These are phyloP conservation scores for Peziza echinospora DNA, from an alignment of 495 filamentous ascomycete genomes.

Conservation along the genomic window DNA sequence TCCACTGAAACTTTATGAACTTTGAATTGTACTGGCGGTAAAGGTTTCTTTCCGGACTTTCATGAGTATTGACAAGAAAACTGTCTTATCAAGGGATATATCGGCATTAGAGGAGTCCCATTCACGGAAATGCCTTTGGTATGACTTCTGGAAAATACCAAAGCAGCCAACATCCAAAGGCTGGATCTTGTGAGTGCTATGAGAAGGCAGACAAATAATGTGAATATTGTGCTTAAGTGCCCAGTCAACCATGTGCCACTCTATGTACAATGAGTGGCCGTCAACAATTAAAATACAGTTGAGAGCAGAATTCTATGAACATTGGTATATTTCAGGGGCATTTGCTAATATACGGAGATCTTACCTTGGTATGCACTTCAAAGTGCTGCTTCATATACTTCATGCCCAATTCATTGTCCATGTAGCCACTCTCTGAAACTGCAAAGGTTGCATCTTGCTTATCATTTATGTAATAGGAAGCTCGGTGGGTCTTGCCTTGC, in stretches of 20 bases:
- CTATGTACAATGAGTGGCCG: constrained; percentile 15
- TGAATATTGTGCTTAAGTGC: constrained; percentile 13
- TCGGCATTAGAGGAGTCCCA: not conserved
- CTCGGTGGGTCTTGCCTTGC: not conserved
- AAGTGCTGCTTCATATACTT: constrained; percentile 13
- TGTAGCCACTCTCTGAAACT: constrained; percentile 13
- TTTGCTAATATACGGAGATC: too few relatives aligned
- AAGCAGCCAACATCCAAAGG: constrained; percentile 19
- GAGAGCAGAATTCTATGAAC: too few relatives aligned
- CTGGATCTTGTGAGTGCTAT: constrained; percentile 18
- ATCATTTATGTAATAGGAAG: not conserved
- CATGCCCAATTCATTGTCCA: constrained; percentile 11
- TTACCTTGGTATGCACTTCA: too few relatives aligned
- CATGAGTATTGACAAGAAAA: too few relatives aligned
- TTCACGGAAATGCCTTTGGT: not conserved
- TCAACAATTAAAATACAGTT: constrained; percentile 20
- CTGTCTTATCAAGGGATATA: too few relatives aligned
- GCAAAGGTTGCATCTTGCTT: constrained; percentile 3
- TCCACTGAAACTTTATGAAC: too few relatives aligned
- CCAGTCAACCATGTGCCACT: constrained; percentile 12
- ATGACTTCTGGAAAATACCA: constrained; percentile 7
- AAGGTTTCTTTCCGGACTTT: too few relatives aligned
- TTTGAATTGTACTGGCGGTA: too few relatives aligned
- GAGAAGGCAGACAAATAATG: constrained; percentile 14
- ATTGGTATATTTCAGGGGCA: too few relatives aligned